Evolutionary conservation across 495 filamentous ascomycete species (phyloP), one percentile per base, ranked within the genome.

Genomic region (Aspergillus mulundensis): DNA sequence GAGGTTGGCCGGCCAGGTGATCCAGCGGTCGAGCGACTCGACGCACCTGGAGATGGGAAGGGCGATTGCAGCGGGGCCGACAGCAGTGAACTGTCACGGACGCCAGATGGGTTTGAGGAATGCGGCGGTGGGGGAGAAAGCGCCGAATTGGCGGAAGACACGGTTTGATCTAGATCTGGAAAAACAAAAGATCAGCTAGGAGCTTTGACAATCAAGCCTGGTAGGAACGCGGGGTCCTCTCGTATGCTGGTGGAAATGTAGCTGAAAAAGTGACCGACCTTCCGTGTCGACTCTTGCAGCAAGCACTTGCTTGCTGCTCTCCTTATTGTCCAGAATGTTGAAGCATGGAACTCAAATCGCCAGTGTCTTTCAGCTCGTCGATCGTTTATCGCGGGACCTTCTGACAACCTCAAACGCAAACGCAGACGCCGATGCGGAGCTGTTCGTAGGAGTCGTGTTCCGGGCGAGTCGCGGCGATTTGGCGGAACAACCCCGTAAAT

Each of bases 221-320:
- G 48, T 49, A 50, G 47, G 54, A 44, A 50, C 46, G 16, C 49
- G 21, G 44, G 41, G 16, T 28, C 30, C 25, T 28, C 25, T 8
- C 25, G 8, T 4, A 28, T 19, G n/a, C n/a, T n/a, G 25, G 15
- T 20, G 34, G 32, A 38, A 30, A 0, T 38, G 47, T 8, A 10
- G 6, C 16, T 20, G 53, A 53, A 51, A 49, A 56, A 58, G 43
- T 41, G 45, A 52, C 75, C 53, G 58, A 77, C 74, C 71, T 75
- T 77, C 76, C 76, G 74, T 76, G 67, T 76, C 73, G 74, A 72
- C 71, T 73, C 66, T 71, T 73, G 74, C 74, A 79, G 76, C 76
- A 79, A 79, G 76, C 76, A 74, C 68, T 71, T 72, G 76, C 76
- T 79, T 79, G 76, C 76, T 72, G 76, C 76, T 74, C 71, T 70